A percentile compares a stretch with the other conserved stretches of the same genome.
Evolutionary conservation across 108 stramenopile genomes (phyloP).

Genomic region (Pseudonitzschia delicatissima): DNA sequence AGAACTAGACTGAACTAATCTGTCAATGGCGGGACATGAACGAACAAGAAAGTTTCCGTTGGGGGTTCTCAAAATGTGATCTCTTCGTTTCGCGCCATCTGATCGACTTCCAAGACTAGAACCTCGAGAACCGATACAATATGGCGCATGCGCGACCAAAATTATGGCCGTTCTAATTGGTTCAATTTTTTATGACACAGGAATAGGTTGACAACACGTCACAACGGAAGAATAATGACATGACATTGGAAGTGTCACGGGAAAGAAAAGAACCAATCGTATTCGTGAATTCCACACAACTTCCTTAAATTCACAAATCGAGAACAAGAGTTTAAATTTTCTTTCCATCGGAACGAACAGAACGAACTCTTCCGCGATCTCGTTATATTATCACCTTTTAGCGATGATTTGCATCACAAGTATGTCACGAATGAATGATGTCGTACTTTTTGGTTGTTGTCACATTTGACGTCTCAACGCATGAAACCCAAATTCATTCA

Average conservation of each 20-base stretch:
- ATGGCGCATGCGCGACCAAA: no score
- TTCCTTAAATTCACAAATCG: no score
- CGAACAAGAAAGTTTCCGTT: no score
- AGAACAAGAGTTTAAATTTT: no score
- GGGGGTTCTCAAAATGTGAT: no score
- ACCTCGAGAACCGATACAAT: no score
- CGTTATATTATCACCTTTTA: neutral
- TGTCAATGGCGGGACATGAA: no score
- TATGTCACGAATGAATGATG: neutral
- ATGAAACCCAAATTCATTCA: neutral
- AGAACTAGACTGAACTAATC: no score
- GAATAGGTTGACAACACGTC: constrained; percentile 6
- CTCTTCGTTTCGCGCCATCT: no score
- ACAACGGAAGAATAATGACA: neutral
- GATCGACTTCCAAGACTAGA: no score
- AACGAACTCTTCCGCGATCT: no score
- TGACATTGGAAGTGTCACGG: neutral
- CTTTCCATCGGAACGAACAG: neutral
- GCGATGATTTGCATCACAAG: neutral
- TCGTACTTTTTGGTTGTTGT: neutral
- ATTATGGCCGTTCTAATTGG: constrained; percentile 1
- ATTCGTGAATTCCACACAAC: no score
- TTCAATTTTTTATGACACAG: constrained; percentile 2
- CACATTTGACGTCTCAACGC: constrained; percentile 1
- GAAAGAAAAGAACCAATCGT: neutral